Evolutionary conservation across 73 alveolate species (phyloP), one percentile per base, ranked within the genome.

Genomic region (Breviolum minutum): DNA sequence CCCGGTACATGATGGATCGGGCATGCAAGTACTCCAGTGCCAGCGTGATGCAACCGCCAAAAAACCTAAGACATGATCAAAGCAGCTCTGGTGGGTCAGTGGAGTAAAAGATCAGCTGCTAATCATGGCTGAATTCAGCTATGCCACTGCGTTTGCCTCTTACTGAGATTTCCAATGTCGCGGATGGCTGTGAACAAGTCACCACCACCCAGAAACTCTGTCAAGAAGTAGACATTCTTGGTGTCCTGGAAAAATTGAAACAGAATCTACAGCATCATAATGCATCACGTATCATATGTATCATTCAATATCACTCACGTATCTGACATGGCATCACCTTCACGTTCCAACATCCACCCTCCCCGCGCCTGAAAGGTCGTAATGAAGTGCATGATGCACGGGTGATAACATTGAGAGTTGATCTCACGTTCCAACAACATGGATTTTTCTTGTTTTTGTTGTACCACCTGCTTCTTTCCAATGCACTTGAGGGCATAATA

Each of bases 381-480:
- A 83, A 93, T 93, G 88, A 93, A 93, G 84, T 93, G 99, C 99
- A 93, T 93, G 83, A 93, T 93, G 92, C 99, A 93, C 9, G 99
- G 99, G 70, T 93, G 99, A 24, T 93, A 93, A 71, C 99, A 93
- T 30, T 93, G 93, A 22, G 93, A 17, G 83, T 93, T 93, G 71
- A 93, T 93, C 83, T 93, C 99, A 3, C 99, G 99, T 92, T 93
- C 99, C 22, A 93, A 54, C 61, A 93, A 68, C 93, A 93, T 93
- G 5, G 99, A 93, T 61, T 93, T 93, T 54, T 93, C 93, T 32
- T 93, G 99, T 84, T 79, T 79, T 29, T 93, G 99, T 83, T 93
- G 99, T 73, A 93, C 90, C 91, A 93, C 99, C 84, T 93, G 99
- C 99, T 93, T 93, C 93, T 93, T 93, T 80, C 99, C 99, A 10